A percentile compares a stretch with the other conserved stretches of the same genome.
Evolutionary conservation across 129 eudicot genomes (phyloP).

Genomic region (Helianthus tuberosus): DNA sequence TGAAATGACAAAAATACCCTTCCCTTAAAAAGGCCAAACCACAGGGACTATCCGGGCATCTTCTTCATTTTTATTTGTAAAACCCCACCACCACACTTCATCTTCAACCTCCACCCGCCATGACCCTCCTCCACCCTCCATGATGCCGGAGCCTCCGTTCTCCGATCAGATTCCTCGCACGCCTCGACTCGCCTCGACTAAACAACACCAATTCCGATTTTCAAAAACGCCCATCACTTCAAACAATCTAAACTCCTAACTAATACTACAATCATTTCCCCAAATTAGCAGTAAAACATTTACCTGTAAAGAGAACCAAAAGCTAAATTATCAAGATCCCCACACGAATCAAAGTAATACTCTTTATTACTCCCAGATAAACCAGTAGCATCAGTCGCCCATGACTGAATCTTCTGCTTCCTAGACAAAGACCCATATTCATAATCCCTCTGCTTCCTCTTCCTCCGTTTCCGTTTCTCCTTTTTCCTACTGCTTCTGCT

Average conservation of each 20-base stretch:
- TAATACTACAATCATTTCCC: not conserved
- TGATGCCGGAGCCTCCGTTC: no score
- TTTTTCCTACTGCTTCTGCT: conserved; percentile 22
- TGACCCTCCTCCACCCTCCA: no score
- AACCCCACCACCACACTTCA: no score
- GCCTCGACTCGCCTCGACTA: no score
- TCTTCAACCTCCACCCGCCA: no score
- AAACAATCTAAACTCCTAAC: not conserved
- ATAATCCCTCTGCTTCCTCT: conserved; percentile 33
- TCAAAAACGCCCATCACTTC: not conserved
- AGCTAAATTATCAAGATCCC: conserved; percentile 92
- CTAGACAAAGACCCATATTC: conserved; percentile 43
- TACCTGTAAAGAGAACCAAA: conserved; percentile 89
- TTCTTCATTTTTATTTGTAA: no score
- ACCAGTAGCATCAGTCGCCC: conserved; percentile 47
- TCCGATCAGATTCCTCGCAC: no score
- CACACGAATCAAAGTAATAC: conserved; percentile 87
- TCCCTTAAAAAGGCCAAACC: no score
- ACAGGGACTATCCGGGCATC: no score
- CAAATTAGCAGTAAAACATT: no score
- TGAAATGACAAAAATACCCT: no score
- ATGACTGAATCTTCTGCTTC: conserved; percentile 56
- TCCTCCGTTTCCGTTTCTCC: conserved; percentile 39
- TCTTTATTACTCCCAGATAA: conserved; percentile 54
- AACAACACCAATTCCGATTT: not conserved